Conservation (phyloP, 345 rosid species). For the Isatis tinctoria region DNA sequence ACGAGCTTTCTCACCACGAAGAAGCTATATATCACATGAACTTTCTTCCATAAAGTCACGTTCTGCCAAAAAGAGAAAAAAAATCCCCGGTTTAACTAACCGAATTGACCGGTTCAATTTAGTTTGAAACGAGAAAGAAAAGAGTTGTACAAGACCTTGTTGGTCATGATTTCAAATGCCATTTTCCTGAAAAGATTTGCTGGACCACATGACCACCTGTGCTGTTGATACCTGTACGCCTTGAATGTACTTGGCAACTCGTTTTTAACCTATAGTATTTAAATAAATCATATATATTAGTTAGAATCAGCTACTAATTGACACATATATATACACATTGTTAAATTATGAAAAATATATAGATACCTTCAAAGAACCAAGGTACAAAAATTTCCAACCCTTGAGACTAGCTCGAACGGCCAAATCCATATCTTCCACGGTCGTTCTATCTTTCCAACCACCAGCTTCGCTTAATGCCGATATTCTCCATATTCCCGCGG, state of each 20-base stretch:
- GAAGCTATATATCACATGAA: constrained; percentile 92
- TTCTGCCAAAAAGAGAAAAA: constrained; percentile 44
- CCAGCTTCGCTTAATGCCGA: constrained; percentile 90
- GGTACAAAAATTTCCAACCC: constrained; percentile 94
- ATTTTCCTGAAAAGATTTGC: constrained; percentile 96
- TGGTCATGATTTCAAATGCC: constrained; percentile 69
- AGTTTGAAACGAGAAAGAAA: background rate
- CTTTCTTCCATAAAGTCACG: constrained; percentile 84
- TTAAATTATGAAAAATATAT: background rate
- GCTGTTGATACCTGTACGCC: constrained; percentile 93
- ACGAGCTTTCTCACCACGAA: constrained; percentile 80
- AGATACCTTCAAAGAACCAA: constrained; percentile 60
- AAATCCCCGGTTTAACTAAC: background rate
- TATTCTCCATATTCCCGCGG: constrained; percentile 97
- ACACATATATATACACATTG: background rate
- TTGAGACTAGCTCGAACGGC: constrained; percentile 96
- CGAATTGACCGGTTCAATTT: background rate
- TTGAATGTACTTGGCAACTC: constrained; percentile 93
- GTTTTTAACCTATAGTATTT: constrained; percentile 67
- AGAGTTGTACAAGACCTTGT: constrained; percentile 44
- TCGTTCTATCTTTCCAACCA: constrained; percentile 99
- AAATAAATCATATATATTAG: background rate
- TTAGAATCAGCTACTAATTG: background rate
- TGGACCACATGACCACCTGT: constrained; percentile 98
- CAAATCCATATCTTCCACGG: constrained; percentile 98